Evolutionary conservation across 306 rosid species (phyloP).

Genomic region (Abrus precatorius): DNA sequence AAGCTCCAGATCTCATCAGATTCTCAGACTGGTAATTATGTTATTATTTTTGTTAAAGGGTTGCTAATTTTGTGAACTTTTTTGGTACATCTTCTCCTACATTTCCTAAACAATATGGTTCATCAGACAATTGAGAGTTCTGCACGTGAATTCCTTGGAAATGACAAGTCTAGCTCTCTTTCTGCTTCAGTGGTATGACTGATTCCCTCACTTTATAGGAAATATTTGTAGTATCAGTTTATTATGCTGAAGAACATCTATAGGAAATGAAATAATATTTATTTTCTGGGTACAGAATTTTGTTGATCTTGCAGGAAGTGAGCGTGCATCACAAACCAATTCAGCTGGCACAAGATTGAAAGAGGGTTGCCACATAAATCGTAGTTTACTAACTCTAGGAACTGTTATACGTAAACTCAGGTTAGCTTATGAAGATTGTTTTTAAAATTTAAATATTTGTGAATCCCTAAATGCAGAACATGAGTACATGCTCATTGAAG

Average conservation of each 20-base stretch:
- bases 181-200: slow-evolving; percentile 89
- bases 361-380: slow-evolving; percentile 99
- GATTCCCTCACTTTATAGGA: neutral
- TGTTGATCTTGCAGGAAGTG: slow-evolving; percentile 98
- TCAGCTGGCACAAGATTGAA: slow-evolving; percentile 95
- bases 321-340: slow-evolving; percentile 93
- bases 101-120: slow-evolving; percentile 43
- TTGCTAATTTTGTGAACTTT: slow-evolving; percentile 21
- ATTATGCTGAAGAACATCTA: slow-evolving; percentile 29
- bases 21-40: slow-evolving; percentile 84
- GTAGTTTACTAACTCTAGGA: slow-evolving; percentile 94
- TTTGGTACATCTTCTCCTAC: slow-evolving; percentile 31
- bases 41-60: slow-evolving; percentile 22
- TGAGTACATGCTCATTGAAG: neutral
- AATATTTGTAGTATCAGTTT: neutral
- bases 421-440: slow-evolving; percentile 58
- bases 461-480: slow-evolving; percentile 30
- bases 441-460: slow-evolving; percentile 34
- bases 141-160: slow-evolving; percentile 85
- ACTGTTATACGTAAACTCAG: slow-evolving; percentile 99
- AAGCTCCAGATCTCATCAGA: slow-evolving; percentile 99
- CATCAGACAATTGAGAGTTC: slow-evolving; percentile 95
- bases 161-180: slow-evolving; percentile 93
- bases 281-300: slow-evolving; percentile 70
- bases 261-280: slow-evolving; percentile 33